These are phyloP conservation scores for Collybiopsis luxurians DNA, from an alignment of 768 basidiomycete genomes.

Conservation along the genomic window DNA sequence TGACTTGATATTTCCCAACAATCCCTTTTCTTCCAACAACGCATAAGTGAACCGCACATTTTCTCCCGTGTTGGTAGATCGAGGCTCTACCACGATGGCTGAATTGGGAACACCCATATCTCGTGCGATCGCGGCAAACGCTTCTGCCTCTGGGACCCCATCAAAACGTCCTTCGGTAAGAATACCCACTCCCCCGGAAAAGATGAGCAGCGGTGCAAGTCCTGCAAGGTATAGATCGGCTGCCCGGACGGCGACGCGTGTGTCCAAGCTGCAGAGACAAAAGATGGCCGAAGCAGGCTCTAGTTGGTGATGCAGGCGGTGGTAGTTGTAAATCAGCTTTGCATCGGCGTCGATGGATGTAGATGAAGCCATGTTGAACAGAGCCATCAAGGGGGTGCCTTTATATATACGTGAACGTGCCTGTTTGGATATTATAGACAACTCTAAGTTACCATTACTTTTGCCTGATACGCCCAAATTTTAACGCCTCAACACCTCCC, in stretches of 20 bases:
- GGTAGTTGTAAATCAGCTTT: slow-evolving; percentile 13
- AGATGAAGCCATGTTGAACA: not conserved
- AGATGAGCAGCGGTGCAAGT: slow-evolving; percentile 11
- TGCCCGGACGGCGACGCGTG: slow-evolving; percentile 13
- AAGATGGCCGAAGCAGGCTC: slow-evolving; percentile 11
- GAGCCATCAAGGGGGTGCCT: too few species aligned
- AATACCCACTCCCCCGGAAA: slow-evolving; percentile 10
- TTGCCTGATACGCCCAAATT: slow-evolving; percentile 33
- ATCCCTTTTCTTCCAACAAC: slow-evolving; percentile 6
- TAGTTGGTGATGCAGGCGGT: slow-evolving; percentile 9
- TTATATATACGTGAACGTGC: too few species aligned
- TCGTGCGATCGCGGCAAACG: slow-evolving; percentile 13
- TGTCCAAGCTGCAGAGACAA: slow-evolving; percentile 15
- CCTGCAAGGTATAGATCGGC: slow-evolving; percentile 13
- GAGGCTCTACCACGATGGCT: slow-evolving; percentile 12
- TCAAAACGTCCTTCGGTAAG: slow-evolving; percentile 11
- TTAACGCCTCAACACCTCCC: slow-evolving; percentile 34
- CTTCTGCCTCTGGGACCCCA: slow-evolving; percentile 8
- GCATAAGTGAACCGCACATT: slow-evolving; percentile 14
- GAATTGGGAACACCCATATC: slow-evolving; percentile 10
- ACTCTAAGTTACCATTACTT: not conserved
- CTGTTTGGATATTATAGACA: too few species aligned
- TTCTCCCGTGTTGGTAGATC: slow-evolving; percentile 15
- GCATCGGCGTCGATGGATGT: slow-evolving; percentile 11
- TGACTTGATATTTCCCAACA: not conserved